These are phyloP conservation scores for Oenanthe sinensis DNA, from an alignment of 129 eudicot genomes.

Conservation along the genomic window DNA sequence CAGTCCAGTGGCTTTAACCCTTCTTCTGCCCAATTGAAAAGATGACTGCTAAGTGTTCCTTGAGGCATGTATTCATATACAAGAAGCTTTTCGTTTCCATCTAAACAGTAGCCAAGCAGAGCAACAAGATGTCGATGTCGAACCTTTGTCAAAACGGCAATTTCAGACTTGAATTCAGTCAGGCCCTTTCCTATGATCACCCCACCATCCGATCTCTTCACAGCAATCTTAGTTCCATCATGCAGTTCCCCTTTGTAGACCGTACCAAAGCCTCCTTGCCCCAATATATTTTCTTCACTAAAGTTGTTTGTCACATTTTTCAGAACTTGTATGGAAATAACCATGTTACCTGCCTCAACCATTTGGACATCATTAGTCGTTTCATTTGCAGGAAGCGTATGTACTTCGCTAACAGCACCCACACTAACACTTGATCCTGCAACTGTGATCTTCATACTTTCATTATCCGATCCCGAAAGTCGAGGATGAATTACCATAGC, in stretches of 20 bases:
- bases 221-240: constrained; percentile 95
- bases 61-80: constrained; percentile 98
- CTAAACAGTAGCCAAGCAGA: constrained; percentile 89
- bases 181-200: constrained; percentile 75
- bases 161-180: constrained; percentile 81
- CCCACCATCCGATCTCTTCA: constrained; percentile 84
- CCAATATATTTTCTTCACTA: constrained; percentile 63
- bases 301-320: constrained; percentile 78
- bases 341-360: constrained; percentile 97
- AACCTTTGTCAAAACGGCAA: constrained; percentile 90
- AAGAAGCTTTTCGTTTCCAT: constrained; percentile 89
- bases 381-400: constrained; percentile 47
- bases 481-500: constrained; percentile 92
- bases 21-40: constrained; percentile 88
- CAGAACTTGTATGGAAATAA: constrained; percentile 88
- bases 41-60: constrained; percentile 74
- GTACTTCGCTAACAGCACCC: constrained; percentile 65
- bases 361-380: constrained; percentile 56
- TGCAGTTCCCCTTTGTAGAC: constrained; percentile 95
- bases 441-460: constrained; percentile 86
- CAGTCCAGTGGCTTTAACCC: constrained; percentile 85
- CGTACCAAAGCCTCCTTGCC: constrained; percentile 95
- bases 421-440: constrained; percentile 92
- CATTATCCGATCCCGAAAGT: constrained; percentile 79
- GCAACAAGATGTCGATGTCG: constrained; percentile 92